Conservation (phyloP, 345 rosid species). For the Mangifera indica region DNA sequence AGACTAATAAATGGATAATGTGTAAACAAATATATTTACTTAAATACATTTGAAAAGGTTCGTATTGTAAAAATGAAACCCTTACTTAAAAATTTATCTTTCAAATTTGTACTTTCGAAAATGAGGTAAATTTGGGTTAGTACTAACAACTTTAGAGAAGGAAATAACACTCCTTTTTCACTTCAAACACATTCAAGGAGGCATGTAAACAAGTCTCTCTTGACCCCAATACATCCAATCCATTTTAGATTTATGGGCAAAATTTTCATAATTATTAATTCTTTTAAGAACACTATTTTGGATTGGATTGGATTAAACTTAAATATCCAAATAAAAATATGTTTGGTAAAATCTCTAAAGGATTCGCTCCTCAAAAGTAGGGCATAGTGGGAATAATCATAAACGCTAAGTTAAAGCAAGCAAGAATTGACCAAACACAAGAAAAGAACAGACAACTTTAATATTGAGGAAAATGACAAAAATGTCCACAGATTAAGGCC, state of each 20-base stretch:
- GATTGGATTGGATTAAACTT: neutral
- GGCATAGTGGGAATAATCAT: constrained; percentile 5
- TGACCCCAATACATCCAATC: neutral
- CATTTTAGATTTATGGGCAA: neutral
- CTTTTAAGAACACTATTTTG: neutral
- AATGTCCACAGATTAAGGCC: constrained; percentile 29
- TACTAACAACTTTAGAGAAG: too few species aligned
- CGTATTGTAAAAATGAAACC: too few species aligned
- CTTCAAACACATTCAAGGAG: neutral
- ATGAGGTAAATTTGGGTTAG: too few species aligned
- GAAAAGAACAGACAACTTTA: constrained; percentile 27
- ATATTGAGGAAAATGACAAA: constrained; percentile 32
- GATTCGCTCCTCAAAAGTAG: neutral
- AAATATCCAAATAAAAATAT: neutral
- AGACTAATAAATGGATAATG: too few species aligned
- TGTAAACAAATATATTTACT: too few species aligned
- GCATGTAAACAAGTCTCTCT: neutral
- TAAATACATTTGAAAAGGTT: too few species aligned
- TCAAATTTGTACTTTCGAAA: too few species aligned
- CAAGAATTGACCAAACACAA: constrained; percentile 32
- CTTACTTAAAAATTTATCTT: too few species aligned
- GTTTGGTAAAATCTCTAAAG: neutral
- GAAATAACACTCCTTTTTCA: too few species aligned
- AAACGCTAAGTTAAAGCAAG: neutral
- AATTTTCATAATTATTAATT: neutral